Base-by-base conservation (phyloP, 2,329 filamentous ascomycete species). In the Colletotrichum brevisporum region DNA sequence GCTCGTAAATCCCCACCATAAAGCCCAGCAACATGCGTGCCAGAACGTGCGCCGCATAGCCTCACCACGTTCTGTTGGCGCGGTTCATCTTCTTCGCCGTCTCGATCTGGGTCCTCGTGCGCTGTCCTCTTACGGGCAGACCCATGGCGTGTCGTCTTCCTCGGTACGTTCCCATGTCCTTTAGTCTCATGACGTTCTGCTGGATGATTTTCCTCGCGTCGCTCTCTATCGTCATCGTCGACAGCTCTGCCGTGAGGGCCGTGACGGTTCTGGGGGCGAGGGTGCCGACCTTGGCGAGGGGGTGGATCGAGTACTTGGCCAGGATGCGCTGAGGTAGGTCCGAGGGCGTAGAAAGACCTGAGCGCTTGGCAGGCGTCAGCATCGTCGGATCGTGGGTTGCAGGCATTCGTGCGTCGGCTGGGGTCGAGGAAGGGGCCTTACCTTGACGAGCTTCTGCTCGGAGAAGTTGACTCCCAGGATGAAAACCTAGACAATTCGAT, bases 131-230 rank as follows among this genome's bases (percentile, higher is more conserved):
- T 62, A 96, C 95, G 4, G 96, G 96, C 83, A 98, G 82, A 70
- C 91, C 90, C 92, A 98, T 95, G 66, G 95, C 95, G 84, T 99
- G 96, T 73, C 96, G 86, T 79, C 93, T 91, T 73, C 96, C 96
- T 61, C 96, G 86, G 78, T 97, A 97, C 4, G 92, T 91, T 57
- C 95, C 95, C 84, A 97, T 98, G 76, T 98, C 95, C 78, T 92
- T 93, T 80, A 99, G 77, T 69, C 95, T 86, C 78, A 86, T 86
- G 74, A 99, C 97, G 77, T 98, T 96, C 57, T 97, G 94, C 75
- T 91, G 87, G 45, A 98, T 83, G 68, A 93, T 84, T 77, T 92
- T 89, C 76, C 90, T 86, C 72, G 97, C 86, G 76, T 98, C 95
- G 80, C 92, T 97, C 81, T 98, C 96, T 75, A 98, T 94, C 69